A percentile compares a stretch with the other conserved stretches of the same genome.
These are phyloP conservation scores for Pelargonium myrrhifolium DNA, from an alignment of 441 rosid species.

Conservation along the genomic window DNA sequence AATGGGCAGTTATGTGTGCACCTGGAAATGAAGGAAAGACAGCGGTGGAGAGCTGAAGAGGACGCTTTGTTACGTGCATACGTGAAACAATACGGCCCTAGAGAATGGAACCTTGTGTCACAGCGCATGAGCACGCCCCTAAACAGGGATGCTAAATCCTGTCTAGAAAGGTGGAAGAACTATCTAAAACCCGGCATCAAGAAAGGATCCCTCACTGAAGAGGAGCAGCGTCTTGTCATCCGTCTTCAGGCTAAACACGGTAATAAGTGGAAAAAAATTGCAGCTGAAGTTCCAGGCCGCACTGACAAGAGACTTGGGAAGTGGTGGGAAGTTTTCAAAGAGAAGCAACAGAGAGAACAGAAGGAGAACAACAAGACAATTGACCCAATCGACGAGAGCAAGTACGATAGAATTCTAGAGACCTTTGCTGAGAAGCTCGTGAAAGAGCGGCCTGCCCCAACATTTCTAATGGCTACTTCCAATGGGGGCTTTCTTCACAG, in stretches of 20 bases:
- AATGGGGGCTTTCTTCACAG: conserved; percentile 60
- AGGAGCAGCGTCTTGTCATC: conserved; percentile 85
- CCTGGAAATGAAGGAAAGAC: conserved; percentile 97
- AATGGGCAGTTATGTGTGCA: conserved; percentile 54
- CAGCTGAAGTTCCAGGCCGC: conserved; percentile 91
- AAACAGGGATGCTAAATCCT: conserved; percentile 89
- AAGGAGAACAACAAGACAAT: conserved; percentile 60
- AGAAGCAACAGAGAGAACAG: conserved; percentile 88
- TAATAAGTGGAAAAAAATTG: conserved; percentile 98
- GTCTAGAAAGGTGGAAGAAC: conserved; percentile 93
- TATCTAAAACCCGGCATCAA: conserved; percentile 96
- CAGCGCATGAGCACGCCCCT: conserved; percentile 91
- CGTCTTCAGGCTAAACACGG: conserved; percentile 91
- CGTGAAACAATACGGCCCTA: conserved; percentile 87
- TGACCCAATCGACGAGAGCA: conserved; percentile 81
- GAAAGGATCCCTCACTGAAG: conserved; percentile 91
- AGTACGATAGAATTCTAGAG: conserved; percentile 84
- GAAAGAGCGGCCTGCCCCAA: conserved; percentile 56
- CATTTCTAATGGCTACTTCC: conserved; percentile 64
- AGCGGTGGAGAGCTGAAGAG: conserved; percentile 98
- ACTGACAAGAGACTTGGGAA: conserved; percentile 90
- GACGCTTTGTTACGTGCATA: conserved; percentile 82
- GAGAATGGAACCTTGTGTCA: conserved; percentile 96
- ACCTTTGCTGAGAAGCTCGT: conserved; percentile 93
- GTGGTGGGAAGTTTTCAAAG: conserved; percentile 99